Evolutionary conservation across 352 stramenopile species (phyloP).

Genomic region (Stramenopiles sp.): DNA sequence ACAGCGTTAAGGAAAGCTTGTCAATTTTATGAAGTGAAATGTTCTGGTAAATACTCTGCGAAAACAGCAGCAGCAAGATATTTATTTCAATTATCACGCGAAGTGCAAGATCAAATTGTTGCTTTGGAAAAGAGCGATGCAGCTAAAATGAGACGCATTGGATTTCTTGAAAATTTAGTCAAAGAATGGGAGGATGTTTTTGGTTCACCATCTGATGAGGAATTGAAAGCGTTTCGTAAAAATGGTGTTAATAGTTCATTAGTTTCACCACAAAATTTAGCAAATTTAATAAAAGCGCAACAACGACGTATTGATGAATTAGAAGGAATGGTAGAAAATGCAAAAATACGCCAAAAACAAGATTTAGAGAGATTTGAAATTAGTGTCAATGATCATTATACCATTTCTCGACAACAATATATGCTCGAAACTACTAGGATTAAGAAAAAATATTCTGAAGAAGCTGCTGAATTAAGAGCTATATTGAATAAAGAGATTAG

Average conservation of each 20-base stretch:
- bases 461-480: background rate
- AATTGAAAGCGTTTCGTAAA: background rate
- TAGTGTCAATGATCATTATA: background rate
- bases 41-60: slow-evolving; percentile 20
- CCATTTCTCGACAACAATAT: background rate
- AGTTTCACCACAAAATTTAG: background rate
- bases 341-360: background rate
- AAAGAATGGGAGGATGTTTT: slow-evolving; percentile 12
- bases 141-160: slow-evolving; percentile 2
- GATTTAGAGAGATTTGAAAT: background rate
- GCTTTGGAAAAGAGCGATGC: slow-evolving; percentile 7
- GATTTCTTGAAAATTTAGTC: slow-evolving; percentile 13
- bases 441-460: background rate
- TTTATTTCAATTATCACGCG: slow-evolving; percentile 21
- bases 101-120: slow-evolving; percentile 18
- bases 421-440: background rate
- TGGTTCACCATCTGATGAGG: background rate
- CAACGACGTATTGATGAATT: background rate
- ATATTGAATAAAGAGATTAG: background rate
- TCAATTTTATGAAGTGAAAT: slow-evolving; percentile 27
- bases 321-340: background rate
- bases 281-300: background rate
- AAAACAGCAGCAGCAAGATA: slow-evolving; percentile 21
- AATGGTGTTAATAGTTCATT: background rate
- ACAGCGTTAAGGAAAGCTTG: slow-evolving; percentile 20